Base-by-base conservation (phyloP, 1,139 yeast genomes). In the Yamadazyma trypodendri region DNA sequence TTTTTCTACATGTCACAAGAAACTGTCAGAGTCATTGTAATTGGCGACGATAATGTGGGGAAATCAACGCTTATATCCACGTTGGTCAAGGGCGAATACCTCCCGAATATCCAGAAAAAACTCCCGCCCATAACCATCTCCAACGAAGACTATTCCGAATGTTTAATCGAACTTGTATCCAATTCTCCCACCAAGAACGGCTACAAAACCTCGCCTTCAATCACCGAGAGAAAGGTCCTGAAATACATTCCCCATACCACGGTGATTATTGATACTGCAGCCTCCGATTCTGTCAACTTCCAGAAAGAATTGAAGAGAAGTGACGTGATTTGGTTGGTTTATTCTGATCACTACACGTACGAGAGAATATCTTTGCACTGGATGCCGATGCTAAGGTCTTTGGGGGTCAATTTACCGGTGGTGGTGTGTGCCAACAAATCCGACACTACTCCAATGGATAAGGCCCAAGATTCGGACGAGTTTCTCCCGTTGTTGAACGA, bases 41-140 rank as follows among this genome's bases (percentile, higher is more conserved):
- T 97, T 59, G 98, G 98, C n/a, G 98, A 92, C 60, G 96, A 88
- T 45, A 86, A 83, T 6, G 96, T 87, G 10, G 96, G 96, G 1
- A 87, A 87, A 56, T 81, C 84, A 8, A 70, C 90, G 20, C 63
- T 92, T 31, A 79, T 92, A 25, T 81, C 94, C 0, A 73, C 95
- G 0, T 67, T 92, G 18, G 81, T 88, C 28, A 90, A 88, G 58
- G 96, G 86, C 49, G 75, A 79, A 24, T 87, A 79, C 54, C 81
- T 85, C 0, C 80, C 90, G 0, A 81, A 80, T 44, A 75, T 87
- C 28, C 94, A 85, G 52, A 77, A 81, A 37, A 81, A 85, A 1
- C 61, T 92, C 6, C 95, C 97, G 0, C 86, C 95, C 5, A 79
- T 92, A 14, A 82, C 88, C 4, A 84, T 92, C 17, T 64, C 75